phyloP scores from a whole-genome alignment of 1,284 basidiomycete genomes.

The Schizopora paradoxa region DNA sequence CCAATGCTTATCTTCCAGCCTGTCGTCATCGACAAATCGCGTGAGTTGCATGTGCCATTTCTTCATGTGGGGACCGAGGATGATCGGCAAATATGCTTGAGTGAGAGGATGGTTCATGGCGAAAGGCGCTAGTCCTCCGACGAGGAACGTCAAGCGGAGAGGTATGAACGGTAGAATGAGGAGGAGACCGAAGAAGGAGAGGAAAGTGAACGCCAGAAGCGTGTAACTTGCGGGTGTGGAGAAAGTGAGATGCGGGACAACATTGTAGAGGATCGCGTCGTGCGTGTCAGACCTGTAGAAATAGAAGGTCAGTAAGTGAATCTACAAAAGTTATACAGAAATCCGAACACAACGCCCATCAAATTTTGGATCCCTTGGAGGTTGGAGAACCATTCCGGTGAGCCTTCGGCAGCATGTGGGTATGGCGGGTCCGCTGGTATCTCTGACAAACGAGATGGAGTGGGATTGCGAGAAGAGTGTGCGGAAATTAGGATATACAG shows the following conservation, averaged over 20 bases:
- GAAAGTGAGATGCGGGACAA: slow-evolving; percentile 41
- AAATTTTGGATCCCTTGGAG: slow-evolving; percentile 77
- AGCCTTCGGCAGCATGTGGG: slow-evolving; percentile 44
- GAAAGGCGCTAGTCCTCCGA: slow-evolving; percentile 50
- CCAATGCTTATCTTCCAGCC: slow-evolving; percentile 59
- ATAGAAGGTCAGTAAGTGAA: slow-evolving; percentile 3
- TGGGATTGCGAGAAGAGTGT: slow-evolving; percentile 36
- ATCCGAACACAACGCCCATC: slow-evolving; percentile 64
- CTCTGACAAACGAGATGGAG: slow-evolving; percentile 20
- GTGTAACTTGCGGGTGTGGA: slow-evolving; percentile 49
- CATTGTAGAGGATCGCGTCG: slow-evolving; percentile 32
- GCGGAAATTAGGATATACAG: slow-evolving; percentile 53
- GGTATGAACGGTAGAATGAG: slow-evolving; percentile 47
- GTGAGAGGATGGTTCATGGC: slow-evolving; percentile 47
- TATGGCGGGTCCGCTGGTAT: slow-evolving; percentile 32
- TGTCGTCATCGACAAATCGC: slow-evolving; percentile 56
- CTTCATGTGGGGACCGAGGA: slow-evolving; percentile 24
- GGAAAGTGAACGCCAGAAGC: slow-evolving; percentile 43
- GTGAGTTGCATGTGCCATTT: slow-evolving; percentile 28
- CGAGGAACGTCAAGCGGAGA: slow-evolving; percentile 51
- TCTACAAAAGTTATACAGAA: slow-evolving; percentile 3
- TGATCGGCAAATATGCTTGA: slow-evolving; percentile 28
- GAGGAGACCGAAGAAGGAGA: slow-evolving; percentile 42
- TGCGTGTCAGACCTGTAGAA: slow-evolving; percentile 42
- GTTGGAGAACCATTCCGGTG: slow-evolving; percentile 70